Evolutionary conservation across 1,284 basidiomycete species (phyloP), one percentile per base, ranked within the genome.

Genomic region (Porogramme epimiltina): DNA sequence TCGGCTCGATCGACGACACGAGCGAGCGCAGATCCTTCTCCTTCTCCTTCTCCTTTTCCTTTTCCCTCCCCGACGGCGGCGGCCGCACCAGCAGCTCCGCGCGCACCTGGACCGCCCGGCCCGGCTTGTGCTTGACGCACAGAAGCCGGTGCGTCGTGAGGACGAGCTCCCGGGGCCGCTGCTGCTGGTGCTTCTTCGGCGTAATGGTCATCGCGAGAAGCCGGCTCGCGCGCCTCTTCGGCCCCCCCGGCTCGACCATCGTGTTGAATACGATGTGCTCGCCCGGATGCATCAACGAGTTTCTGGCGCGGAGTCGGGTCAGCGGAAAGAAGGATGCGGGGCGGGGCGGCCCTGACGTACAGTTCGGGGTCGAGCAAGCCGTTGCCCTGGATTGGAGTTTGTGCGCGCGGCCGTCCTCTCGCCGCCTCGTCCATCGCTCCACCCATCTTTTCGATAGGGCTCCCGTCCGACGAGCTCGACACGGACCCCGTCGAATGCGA

Each of bases 321-420:
- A 18, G 31, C 19, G 22, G 18, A 37, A 37, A 34, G 42, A 26
- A 18, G 10, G 22, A 39, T 11, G 10, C 42, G 49, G 45, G 15
- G 38, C 0, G 13, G 37, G 46, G 55, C 45, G 13, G 13, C 5
- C n/a, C n/a, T 37, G 43, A 51, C 25, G 70, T 76, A 80, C 80
- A 75, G 76, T 61, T 79, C 71, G 24, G 70, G 64, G 33, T 78
- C 70, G 65, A 69, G 38, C 67, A 66, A 56, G 0, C 68, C 75
- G 54, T 79, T 76, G 25, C 79, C 80, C 46, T 81, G 82, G 4
- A 85, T 73, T 2, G 84, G 84, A 4, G 82, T 84, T 62, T 78
- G 71, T 6, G 73, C 72, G 19, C 79, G 73, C 55, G 78, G 78
- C 36, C 84, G 72, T 4, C 84, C 85, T 22, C 84, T 71, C 18